Base-by-base conservation (phyloP, 108 stramenopile species). In the Seminavis robusta region DNA sequence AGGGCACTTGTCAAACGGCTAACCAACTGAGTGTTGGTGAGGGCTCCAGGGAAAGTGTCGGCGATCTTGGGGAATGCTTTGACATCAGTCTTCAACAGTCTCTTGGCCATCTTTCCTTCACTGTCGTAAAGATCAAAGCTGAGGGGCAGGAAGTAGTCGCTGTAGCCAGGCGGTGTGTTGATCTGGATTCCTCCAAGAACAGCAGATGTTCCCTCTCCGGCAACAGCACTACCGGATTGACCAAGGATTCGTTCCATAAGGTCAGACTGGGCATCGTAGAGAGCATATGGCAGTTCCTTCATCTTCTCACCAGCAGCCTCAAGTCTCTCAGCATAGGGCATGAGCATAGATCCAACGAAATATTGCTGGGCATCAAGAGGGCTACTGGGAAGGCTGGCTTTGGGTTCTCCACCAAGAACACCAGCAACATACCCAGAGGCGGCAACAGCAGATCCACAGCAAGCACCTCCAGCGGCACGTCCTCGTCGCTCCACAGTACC, bases 401-500 rank as follows among this genome's bases (percentile, higher is more conserved):
- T 36, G 4, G 17, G 9, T 39, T 71, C 64, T n/a, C 53, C 63
- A 33, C 44, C 52, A 23, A 75, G 67, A 27, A 65, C 65, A 3
- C 48, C 31, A 44, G 44, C 38, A 33, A 74, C 67, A 58, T 77
- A 65, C 19, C 47, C 62, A 34, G 67, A 65, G 38, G 80, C 78
- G 9, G 62, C 76, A 10, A 75, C 73, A 1, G 73, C 83, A 45
- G 62, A 65, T n/a, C 83, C 83, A 50, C 83, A 84, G 71, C 83
- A 84, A 19, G 71, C 41, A 28, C 71, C 71, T 28, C 57, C 74
- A 60, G 42, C 63, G 41, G 59, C 63, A 36, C 76, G 44, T 49
- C 84, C 74, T 16, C 72, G 63, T 28, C 84, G 80, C 19, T 81
- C 65, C 24, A 81, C 80, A n/a, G 72, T 79, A 31, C 84, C 84